Evolutionary conservation across 768 basidiomycete genomes (phyloP), one percentile per base, ranked within the genome.

Genomic region (Termitomyces sp.): DNA sequence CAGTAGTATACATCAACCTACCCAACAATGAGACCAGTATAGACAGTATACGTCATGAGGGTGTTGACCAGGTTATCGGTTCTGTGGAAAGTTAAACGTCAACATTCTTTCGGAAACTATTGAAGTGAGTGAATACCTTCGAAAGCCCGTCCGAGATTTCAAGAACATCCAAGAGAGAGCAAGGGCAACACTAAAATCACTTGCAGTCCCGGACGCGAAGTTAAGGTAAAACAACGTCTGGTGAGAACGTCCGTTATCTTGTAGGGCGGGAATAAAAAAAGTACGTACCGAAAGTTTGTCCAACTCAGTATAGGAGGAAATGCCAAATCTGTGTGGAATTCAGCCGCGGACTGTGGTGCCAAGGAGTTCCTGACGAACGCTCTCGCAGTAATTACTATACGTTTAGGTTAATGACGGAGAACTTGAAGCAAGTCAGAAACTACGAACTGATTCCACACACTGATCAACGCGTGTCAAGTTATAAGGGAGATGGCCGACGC

Each of bases 191-290:
- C 77, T 75, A 10, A 79, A 59, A 61, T 85, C 84, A 17, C 77
- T 77, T 10, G 70, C 61, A n/a, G 81, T 74, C 0, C 76, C 74
- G 1, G 76, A 65, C 5, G 73, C 77, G 58, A 85, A 84, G 57
- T 77, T 76, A 46, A 77, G 61, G 58, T 82, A 84, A 59, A 85
- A 70, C 35, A 79, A 62, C 28, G 62, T 65, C 84, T 86, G 51
- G 14, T 5, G 22, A 35, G 40, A 43, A 49, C 47, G 35, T 58
- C 37, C 53, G 51, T 30, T 32, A 48, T 34, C 26, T n/a, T 22
- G 15, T 17, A 38, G 45, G n/a, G 12, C 35, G 22, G 17, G 19
- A 40, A 40, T 26, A 21, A 17, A 30, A 24, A 10, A 34, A 32
- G 46, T 21, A 60, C 72, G 40, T 53, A 78, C 80, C 30, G 76